Evolutionary conservation across 768 basidiomycete genomes (phyloP), one percentile per base, ranked within the genome.

Genomic region (Omphalotus guepiniiformis): DNA sequence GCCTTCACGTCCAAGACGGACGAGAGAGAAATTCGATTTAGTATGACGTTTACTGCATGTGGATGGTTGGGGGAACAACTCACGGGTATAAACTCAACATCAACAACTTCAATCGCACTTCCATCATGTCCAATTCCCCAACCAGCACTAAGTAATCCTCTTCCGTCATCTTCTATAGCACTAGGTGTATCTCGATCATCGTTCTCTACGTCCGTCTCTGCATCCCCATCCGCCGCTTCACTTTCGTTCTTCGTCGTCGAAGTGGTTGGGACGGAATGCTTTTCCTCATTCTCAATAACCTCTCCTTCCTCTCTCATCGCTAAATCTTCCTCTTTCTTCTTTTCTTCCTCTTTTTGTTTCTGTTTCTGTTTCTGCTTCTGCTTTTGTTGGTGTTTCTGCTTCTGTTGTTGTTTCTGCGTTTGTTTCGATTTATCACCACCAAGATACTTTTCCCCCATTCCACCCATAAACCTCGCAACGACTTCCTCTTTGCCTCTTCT

Each of bases 101-200:
- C 70, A 15, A 88, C 61, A 44, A 89, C 75, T 67, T 88, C 88
- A 55, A 88, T 74, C 21, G 82, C 85, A 55, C 82, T 80, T 21
- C 87, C 88, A 51, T 88, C 86, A 53, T 88, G 88, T 2, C 82
- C 80, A 53, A 76, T 79, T n/a, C 86, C 85, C 88, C 87, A 88
- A 0, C 78, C 78, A 7, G 78, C 82, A 61, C 83, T 85, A n/a
- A 74, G 67, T 54, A 85, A 63, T 8, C 73, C 69, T 39, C 82
- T 63, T 22, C 82, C 82, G 55, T 85, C 83, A 50, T 84, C 79
- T 30, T 75, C 74, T 6, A 38, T 28, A 8, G 22, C 46, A 23
- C 26, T 21, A 21, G 36, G 37, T 30, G 19, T 35, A 3, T 5
- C 29, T 34, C 5, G 16, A 21, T 45, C 43, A 26, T 47, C 45